Evolutionary conservation across 2,329 filamentous ascomycete species (phyloP), one percentile per base, ranked within the genome.

Genomic region (Periglandula ipomoeae): DNA sequence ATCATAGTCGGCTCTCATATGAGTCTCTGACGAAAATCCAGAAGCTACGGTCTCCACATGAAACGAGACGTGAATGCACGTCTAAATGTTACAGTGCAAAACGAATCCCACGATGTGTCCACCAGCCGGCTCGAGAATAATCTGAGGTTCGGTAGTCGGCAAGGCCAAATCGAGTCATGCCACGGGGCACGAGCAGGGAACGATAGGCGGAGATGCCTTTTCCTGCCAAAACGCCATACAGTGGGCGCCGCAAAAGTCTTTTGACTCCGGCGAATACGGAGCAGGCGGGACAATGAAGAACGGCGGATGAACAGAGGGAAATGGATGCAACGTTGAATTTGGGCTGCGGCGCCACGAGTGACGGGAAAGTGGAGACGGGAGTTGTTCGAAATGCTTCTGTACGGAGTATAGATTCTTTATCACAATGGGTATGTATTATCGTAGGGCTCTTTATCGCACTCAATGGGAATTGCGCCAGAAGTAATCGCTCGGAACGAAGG

Each of bases 261-360:
- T 32, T 11, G 10, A 32, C 15, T n/a, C n/a, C n/a, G n/a, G n/a
- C n/a, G n/a, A 32, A 32, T 13, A 32, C 30, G 30, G 30, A 10
- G 30, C 30, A 32, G 30, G 5, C 30, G 9, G 30, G 11, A 32
- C 30, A 13, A 30, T 2, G 13, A 8, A 30, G 27, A 30, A 30
- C 26, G 26, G 26, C 5, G 26, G 26, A 11, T 11, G 26, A 27
- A 27, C n/a, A 27, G 26, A 34, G 15, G 44, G 39, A 26, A 20
- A 38, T 35, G 46, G 53, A 55, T 52, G 53, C 51, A 55, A 55
- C 53, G 53, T 55, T 52, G 48, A 38, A 4, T 38, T 20, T 38
- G 35, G 17, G 15, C 15, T 38, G 27, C 17, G 35, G n/a, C 2
- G 34, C 34, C 35, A n/a, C 30, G 8, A 5, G 1, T 32, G 30